phyloP scores from a whole-genome alignment of 148 eudicot species.

The Suaeda aralocaspica region DNA sequence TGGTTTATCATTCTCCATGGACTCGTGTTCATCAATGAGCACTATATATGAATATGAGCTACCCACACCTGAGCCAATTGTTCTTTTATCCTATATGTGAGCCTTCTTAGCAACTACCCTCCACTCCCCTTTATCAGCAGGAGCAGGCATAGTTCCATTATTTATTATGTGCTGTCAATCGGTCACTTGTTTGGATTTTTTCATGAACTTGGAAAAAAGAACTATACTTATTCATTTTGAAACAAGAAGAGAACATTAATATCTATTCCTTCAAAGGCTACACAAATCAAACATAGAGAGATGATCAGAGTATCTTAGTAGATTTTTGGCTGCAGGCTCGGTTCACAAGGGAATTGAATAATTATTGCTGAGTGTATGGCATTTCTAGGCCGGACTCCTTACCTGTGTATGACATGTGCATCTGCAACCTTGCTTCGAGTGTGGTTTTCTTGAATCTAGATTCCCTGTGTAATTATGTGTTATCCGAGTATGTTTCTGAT shows the following conservation, averaged over 20 bases:
- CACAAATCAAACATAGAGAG: neutral
- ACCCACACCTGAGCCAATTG: too few relatives aligned
- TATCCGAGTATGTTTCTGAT: neutral
- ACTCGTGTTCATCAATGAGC: too few relatives aligned
- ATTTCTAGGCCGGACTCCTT: neutral
- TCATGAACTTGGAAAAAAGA: constrained; percentile 5
- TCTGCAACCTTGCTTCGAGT: neutral
- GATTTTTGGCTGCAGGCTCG: neutral
- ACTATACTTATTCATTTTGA: neutral
- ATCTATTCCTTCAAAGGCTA: neutral
- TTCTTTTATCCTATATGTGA: too few relatives aligned
- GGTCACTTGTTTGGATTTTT: neutral
- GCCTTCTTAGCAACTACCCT: too few relatives aligned
- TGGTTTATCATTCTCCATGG: too few relatives aligned
- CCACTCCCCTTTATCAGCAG: too few relatives aligned
- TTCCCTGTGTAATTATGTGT: neutral
- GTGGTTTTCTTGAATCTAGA: neutral
- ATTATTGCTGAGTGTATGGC: neutral
- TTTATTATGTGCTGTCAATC: neutral
- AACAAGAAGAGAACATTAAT: neutral
- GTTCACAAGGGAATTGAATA: too few relatives aligned
- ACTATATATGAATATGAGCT: too few relatives aligned
- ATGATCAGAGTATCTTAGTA: neutral
- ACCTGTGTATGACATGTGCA: too few relatives aligned
- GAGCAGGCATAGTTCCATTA: too few relatives aligned